Percentiles rank a stretch among this genome's conserved stretches.
These are phyloP conservation scores for Rhinocladiella similis DNA, from an alignment of 2,329 filamentous ascomycete species.

Conservation along the genomic window DNA sequence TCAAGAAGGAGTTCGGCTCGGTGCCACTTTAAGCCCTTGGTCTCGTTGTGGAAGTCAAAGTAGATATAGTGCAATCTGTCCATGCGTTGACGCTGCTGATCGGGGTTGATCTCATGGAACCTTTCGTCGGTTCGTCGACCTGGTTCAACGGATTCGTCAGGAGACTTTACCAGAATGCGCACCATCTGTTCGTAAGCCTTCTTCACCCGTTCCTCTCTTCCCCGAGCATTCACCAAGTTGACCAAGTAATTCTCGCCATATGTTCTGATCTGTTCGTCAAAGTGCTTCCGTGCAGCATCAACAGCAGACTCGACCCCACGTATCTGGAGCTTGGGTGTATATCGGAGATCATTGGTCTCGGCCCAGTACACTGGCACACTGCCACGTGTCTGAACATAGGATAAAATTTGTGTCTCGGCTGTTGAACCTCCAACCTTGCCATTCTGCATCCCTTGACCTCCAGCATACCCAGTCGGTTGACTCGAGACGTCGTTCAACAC, in stretches of 20 bases:
- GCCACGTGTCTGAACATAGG: slow-evolving; percentile 94
- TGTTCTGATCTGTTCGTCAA: slow-evolving; percentile 85
- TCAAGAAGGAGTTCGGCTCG: slow-evolving; percentile 85
- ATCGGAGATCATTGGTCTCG: slow-evolving; percentile 89
- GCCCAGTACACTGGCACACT: slow-evolving; percentile 96
- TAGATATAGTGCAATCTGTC: slow-evolving; percentile 94
- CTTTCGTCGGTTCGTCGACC: slow-evolving; percentile 74
- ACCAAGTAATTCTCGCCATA: slow-evolving; percentile 98
- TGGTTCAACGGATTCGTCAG: slow-evolving; percentile 64
- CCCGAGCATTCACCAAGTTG: slow-evolving; percentile 95
- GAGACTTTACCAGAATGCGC: slow-evolving; percentile 68
- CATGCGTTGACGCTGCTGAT: slow-evolving; percentile 60
- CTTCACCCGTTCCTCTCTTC: slow-evolving; percentile 85
- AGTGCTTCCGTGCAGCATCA: slow-evolving; percentile 79
- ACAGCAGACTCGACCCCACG: slow-evolving; percentile 79
- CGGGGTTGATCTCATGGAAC: slow-evolving; percentile 65
- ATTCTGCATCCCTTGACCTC: slow-evolving; percentile 73
- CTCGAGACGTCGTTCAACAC: slow-evolving; percentile 80
- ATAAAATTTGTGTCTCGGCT: slow-evolving; percentile 82
- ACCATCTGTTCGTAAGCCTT: slow-evolving; percentile 92
- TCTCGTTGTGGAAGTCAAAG: slow-evolving; percentile 98
- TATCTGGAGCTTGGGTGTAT: slow-evolving; percentile 86
- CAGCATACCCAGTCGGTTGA: slow-evolving; percentile 76
- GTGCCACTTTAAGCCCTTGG: slow-evolving; percentile 91
- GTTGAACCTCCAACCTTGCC: slow-evolving; percentile 63